Evolutionary conservation across 768 basidiomycete genomes (phyloP).

Genomic region (Trametes villosa): DNA sequence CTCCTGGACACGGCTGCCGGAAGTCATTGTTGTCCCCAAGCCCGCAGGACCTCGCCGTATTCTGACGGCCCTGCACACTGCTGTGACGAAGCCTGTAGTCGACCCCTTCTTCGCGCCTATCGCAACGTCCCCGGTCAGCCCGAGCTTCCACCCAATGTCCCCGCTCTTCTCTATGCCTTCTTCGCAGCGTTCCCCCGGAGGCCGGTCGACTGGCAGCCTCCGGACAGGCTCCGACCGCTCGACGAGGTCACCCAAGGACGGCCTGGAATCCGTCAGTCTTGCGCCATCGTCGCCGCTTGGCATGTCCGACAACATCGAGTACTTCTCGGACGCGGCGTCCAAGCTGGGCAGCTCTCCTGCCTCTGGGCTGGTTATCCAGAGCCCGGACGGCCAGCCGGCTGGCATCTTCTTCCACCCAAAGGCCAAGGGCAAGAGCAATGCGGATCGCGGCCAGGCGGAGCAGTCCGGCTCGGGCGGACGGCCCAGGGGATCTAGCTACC

Average conservation of each 20-base stretch:
- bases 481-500: constrained; percentile 18
- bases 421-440: constrained; percentile 23
- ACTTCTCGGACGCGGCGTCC: constrained; percentile 68
- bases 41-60: constrained; percentile 95
- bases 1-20: constrained; percentile 61
- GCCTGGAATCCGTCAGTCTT: constrained; percentile 41
- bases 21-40: constrained; percentile 97
- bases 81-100: constrained; percentile 80
- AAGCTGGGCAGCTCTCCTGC: constrained; percentile 77
- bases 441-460: constrained; percentile 31
- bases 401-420: constrained; percentile 95
- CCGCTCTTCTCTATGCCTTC: constrained; percentile 45
- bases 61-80: constrained; percentile 90
- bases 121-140: constrained; percentile 86
- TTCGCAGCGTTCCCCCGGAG: constrained; percentile 48
- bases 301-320: constrained; percentile 75
- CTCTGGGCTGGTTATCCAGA: constrained; percentile 88
- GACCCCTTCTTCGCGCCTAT: constrained; percentile 95
- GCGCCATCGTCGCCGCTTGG: constrained; percentile 73
- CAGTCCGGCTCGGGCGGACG: constrained; percentile 3
- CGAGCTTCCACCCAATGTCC: constrained; percentile 55
- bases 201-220: constrained; percentile 48
- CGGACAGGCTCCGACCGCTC: constrained; percentile 70
- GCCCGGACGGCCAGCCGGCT: constrained; percentile 91
- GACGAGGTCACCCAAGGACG: constrained; percentile 55